A percentile compares a stretch with the other conserved stretches of the same genome.
phyloP scores from a whole-genome alignment of 2,329 filamentous ascomycete species.

The Paecilomyces formosus region DNA sequence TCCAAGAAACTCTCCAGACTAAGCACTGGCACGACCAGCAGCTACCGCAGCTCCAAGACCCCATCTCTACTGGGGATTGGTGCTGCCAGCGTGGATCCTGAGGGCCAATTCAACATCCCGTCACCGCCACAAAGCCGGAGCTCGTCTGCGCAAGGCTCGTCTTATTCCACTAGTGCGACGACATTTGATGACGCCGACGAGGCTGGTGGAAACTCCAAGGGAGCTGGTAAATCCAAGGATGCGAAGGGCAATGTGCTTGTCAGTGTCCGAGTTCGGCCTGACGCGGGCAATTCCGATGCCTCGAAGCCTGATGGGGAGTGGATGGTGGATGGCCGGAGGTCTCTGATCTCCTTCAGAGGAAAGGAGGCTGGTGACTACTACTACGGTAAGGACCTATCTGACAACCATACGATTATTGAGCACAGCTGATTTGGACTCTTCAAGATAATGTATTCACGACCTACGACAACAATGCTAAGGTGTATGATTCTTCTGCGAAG shows the following conservation, averaged over 20 bases:
- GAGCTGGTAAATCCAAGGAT: conserved; percentile 48
- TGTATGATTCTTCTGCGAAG: conserved; percentile 92
- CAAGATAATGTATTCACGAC: conserved; percentile 93
- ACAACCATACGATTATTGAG: conserved; percentile 3
- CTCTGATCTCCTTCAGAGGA: conserved; percentile 74
- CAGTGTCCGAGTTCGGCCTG: conserved; percentile 86
- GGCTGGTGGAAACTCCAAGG: conserved; percentile 24
- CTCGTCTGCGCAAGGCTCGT: conserved; percentile 88
- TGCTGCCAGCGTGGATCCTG: conserved; percentile 67
- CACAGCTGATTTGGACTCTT: conserved; percentile 7
- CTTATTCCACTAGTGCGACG: conserved; percentile 82
- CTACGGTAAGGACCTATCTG: conserved; percentile 60
- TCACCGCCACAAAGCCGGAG: conserved; percentile 84
- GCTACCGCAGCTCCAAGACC: conserved; percentile 45
- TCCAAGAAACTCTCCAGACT: conserved; percentile 50
- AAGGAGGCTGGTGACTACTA: conserved; percentile 87
- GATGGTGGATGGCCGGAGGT: conserved; percentile 80
- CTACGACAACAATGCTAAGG: conserved; percentile 86
- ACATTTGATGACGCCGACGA: conserved; percentile 77
- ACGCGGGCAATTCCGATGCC: conserved; percentile 55
- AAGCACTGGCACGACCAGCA: conserved; percentile 47
- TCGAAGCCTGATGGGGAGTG: conserved; percentile 70
- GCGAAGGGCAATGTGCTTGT: conserved; percentile 92
- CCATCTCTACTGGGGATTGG: conserved; percentile 70
- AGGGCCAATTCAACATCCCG: conserved; percentile 66